phyloP scores from a whole-genome alignment of 2,329 filamentous ascomycete species.

The Colletotrichum echinochloae region DNA sequence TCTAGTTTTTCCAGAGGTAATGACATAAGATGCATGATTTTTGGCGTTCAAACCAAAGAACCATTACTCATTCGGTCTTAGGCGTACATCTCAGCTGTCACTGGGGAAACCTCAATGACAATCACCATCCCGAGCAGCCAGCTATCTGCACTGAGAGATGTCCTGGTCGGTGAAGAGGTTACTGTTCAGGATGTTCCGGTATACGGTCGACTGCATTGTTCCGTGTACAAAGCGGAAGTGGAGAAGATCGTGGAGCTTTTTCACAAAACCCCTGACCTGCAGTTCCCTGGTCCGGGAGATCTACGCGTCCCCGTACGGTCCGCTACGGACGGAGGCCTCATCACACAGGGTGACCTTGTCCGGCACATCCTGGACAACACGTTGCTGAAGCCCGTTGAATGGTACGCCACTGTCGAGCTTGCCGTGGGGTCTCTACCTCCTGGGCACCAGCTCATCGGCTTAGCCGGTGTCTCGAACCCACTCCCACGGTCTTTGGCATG shows the following conservation, averaged over 20 bases:
- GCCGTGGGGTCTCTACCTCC: background rate
- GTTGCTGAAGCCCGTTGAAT: slow-evolving; percentile 1
- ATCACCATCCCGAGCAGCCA: background rate
- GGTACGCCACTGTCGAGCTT: slow-evolving; percentile 5
- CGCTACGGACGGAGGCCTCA: background rate
- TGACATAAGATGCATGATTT: accelerated
- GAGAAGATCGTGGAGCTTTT: background rate
- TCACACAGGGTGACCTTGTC: background rate
- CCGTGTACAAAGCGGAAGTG: background rate
- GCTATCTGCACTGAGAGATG: background rate
- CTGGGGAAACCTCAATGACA: slow-evolving; percentile 10
- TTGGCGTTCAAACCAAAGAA: accelerated
- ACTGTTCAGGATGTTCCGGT: slow-evolving; percentile 2
- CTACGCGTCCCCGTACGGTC: slow-evolving; percentile 9
- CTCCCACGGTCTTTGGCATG: background rate
- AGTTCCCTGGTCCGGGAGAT: background rate
- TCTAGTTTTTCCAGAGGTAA: slow-evolving; percentile 5
- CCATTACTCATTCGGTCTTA: background rate
- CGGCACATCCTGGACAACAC: slow-evolving; percentile 11
- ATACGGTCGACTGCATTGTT: background rate
- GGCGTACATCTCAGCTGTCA: slow-evolving; percentile 13
- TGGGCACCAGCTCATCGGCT: background rate
- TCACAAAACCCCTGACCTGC: background rate
- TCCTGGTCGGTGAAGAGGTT: background rate
- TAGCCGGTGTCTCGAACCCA: background rate